Base-by-base conservation (phyloP, 192 early-diverging fungal genomes). In the Gorgonomyces haynaldii region DNA sequence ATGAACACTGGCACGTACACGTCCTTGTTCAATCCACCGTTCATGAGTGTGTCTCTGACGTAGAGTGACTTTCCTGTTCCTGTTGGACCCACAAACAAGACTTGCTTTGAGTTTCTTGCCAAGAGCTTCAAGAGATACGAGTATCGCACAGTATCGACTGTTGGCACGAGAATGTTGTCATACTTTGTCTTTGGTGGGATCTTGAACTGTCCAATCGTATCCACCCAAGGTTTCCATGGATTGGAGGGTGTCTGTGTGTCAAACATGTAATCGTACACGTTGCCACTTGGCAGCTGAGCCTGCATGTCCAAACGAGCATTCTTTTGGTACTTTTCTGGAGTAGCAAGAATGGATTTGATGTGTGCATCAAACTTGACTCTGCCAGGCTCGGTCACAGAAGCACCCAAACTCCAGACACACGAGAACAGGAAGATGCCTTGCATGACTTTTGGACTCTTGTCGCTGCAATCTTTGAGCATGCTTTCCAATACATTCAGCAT, bases 51-150 rank as follows among this genome's bases (percentile, higher is more conserved):
- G 37, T 78, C 66, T 27, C 54, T 42, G n/a, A 78, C 65, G 43
- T 78, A 78, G 66, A 73, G 72, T n/a, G 72, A 72, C 42, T 78
- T 78, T 4, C 75, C 75, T 1, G 75, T 78, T 27, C 75, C 75
- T 0, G 75, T 78, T 3, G 75, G 71, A 1, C 75, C 75, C 2
- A 78, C 67, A 50, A 76, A 76, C 30, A 78, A 49, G 7, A 78
- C 52, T 19, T 74, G 64, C 51, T 72, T 72, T 37, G 56, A 45
- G 46, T 78, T 63, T 6, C 58, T 53, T 1, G 57, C 65, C 8
- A 78, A 55, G 13, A 77, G 53, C 29, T 64, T 56, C 2, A 78
- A 57, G 9, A 78, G 34, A 57, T 54, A 76, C 4, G 65, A 60
- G 42, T 78, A 78, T 50, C 75, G 43, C 3, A 57, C 75, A 6